Evolutionary conservation across 495 filamentous ascomycete genomes (phyloP).

Genomic region (Talaromyces thailandensis): DNA sequence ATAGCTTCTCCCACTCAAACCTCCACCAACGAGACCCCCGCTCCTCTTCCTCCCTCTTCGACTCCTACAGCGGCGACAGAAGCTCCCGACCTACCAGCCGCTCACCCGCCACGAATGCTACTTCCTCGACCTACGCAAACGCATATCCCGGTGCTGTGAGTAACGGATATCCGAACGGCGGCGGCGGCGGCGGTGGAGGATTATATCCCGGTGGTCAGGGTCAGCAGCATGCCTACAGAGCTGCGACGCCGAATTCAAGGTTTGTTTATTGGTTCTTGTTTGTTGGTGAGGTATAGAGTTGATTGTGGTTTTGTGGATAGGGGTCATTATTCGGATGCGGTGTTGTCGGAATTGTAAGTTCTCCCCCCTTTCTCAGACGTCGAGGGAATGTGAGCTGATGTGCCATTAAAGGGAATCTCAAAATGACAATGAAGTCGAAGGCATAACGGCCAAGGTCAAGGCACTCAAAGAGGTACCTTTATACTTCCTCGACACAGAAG

Average conservation of each 20-base stretch:
- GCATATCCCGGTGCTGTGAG: constrained; percentile 50
- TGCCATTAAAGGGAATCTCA: constrained; percentile 55
- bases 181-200: background rate
- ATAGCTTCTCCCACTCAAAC: constrained; percentile 49
- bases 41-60: constrained; percentile 75
- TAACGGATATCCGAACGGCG: constrained; percentile 12
- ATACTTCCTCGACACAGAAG: background rate
- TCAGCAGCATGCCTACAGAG: constrained; percentile 9
- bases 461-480: constrained; percentile 68
- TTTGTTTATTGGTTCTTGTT: constrained; percentile 22
- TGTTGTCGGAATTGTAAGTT: constrained; percentile 66
- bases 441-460: constrained; percentile 82
- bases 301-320: constrained; percentile 23
- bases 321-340: constrained; percentile 89
- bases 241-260: constrained; percentile 81
- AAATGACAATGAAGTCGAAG: constrained; percentile 85
- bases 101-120: constrained; percentile 32
- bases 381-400: background rate
- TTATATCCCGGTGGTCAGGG: constrained; percentile 6
- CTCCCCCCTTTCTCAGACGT: background rate
- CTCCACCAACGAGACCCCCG: constrained; percentile 82
- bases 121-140: constrained; percentile 35
- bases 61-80: constrained; percentile 65
- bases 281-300: background rate
- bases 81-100: constrained; percentile 34